Evolutionary conservation across 2,329 filamentous ascomycete genomes (phyloP).

Genomic region (Coleophoma cylindrospora): DNA sequence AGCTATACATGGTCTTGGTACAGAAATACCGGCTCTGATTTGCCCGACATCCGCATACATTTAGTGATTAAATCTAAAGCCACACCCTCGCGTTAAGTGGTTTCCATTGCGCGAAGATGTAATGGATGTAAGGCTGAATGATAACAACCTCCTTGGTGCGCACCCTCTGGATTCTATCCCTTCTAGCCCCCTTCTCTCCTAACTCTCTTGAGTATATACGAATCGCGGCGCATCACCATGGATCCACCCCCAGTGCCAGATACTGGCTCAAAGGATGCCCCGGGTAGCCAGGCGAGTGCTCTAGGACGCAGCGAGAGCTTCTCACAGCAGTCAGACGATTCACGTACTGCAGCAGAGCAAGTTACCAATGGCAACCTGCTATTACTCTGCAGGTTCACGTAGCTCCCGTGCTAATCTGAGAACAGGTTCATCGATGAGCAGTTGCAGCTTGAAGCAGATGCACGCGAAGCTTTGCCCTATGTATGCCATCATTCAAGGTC

Average conservation of each 20-base stretch:
- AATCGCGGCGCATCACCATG: constrained; percentile 16
- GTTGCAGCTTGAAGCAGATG: constrained; percentile 87
- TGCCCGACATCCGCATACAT: too few species aligned
- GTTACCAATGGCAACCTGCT: constrained; percentile 6
- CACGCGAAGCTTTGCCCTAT: constrained; percentile 90
- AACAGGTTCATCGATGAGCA: constrained; percentile 81
- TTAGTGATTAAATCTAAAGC: too few species aligned
- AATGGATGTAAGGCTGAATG: too few species aligned
- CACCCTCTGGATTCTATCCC: too few species aligned
- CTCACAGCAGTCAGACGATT: constrained; percentile 48
- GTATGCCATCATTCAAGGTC: constrained; percentile 41
- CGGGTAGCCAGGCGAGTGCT: constrained; percentile 9
- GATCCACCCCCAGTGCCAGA: constrained; percentile 29
- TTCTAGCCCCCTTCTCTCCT: too few species aligned
- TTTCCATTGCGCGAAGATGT: too few species aligned
- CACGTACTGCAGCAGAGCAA: constrained; percentile 44
- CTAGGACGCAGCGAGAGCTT: constrained; percentile 50
- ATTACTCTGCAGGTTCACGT: not conserved
- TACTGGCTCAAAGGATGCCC: constrained; percentile 5
- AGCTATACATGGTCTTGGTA: not conserved
- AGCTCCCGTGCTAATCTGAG: constrained; percentile 5
- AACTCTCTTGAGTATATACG: too few species aligned
- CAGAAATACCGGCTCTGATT: too few species aligned
- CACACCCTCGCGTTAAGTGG: too few species aligned
- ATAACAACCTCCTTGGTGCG: too few species aligned